phyloP scores from a whole-genome alignment of 2,329 filamentous ascomycete species.

The Fusarium austroafricanum region DNA sequence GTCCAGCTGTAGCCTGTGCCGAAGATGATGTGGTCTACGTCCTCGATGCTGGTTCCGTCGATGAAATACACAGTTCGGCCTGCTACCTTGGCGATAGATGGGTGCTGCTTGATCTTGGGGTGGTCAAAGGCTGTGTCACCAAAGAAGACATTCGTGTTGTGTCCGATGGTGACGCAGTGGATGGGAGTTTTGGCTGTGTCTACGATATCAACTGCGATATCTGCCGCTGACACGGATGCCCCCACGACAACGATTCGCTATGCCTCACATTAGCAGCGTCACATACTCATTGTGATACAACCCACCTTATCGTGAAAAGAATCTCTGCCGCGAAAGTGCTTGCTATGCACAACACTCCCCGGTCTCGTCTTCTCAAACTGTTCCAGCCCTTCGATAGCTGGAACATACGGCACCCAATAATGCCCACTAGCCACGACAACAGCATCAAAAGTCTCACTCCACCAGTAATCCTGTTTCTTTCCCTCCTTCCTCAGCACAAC shows the following conservation, averaged over 20 bases:
- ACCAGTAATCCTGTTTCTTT: conserved; percentile 66
- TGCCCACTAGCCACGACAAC: conserved; percentile 71
- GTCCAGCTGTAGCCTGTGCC: conserved; percentile 76
- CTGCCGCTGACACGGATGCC: conserved; percentile 72
- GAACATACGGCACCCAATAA: conserved; percentile 69
- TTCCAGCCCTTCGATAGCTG: conserved; percentile 60
- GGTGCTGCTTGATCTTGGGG: conserved; percentile 60
- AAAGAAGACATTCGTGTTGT: conserved; percentile 64
- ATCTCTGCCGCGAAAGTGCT: conserved; percentile 62
- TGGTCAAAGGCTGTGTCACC: conserved; percentile 70
- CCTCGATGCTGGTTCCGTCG: conserved; percentile 63
- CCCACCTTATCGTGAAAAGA: conserved; percentile 59
- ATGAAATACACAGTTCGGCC: conserved; percentile 64
- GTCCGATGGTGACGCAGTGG: conserved; percentile 63
- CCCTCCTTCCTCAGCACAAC: conserved; percentile 59
- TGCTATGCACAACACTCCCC: conserved; percentile 66
- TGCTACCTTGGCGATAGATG: conserved; percentile 61
- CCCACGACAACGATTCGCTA: conserved; percentile 71
- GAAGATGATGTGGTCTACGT: conserved; percentile 73
- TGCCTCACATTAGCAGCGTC: not conserved
- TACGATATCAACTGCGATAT: conserved; percentile 67
- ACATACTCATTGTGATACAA: rapidly evolving
- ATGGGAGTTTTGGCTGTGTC: conserved; percentile 60
- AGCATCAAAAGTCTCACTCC: conserved; percentile 71
- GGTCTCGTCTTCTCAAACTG: conserved; percentile 59